Evolutionary conservation across 306 rosid genomes (phyloP).

Genomic region (Rosa chinensis): DNA sequence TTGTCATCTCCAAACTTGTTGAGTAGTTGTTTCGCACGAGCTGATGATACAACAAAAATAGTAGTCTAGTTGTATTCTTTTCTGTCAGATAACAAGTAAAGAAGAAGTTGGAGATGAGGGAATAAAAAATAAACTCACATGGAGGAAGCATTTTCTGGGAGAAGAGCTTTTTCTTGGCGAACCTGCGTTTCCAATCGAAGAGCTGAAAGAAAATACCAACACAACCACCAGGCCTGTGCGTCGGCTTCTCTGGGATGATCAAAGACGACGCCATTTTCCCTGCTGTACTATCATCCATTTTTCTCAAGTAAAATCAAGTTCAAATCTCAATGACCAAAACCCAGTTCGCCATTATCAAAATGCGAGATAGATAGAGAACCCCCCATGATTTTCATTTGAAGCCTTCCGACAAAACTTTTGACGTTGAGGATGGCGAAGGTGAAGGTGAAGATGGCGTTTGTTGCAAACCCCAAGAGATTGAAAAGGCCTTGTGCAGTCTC

Average conservation of each 20-base stretch:
- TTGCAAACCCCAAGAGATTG: too few species aligned
- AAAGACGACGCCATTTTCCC: slow-evolving; percentile 53
- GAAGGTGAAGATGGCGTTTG: too few species aligned
- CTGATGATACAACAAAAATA: slow-evolving; percentile 27
- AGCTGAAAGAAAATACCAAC: slow-evolving; percentile 90
- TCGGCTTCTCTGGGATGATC: slow-evolving; percentile 67
- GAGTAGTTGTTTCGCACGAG: slow-evolving; percentile 49
- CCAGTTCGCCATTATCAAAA: too few species aligned
- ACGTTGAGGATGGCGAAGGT: too few species aligned
- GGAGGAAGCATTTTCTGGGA: slow-evolving; percentile 76
- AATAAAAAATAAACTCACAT: slow-evolving; percentile 38
- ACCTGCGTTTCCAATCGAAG: slow-evolving; percentile 81
- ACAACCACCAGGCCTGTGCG: slow-evolving; percentile 74
- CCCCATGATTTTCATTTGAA: too few species aligned
- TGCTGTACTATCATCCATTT: slow-evolving; percentile 51
- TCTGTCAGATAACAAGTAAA: background rate
- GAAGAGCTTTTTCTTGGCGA: slow-evolving; percentile 82
- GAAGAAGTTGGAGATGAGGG: background rate
- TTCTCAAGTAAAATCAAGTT: background rate
- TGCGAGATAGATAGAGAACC: too few species aligned
- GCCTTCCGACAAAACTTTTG: too few species aligned
- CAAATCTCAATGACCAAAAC: too few species aligned
- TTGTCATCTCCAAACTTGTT: slow-evolving; percentile 74
- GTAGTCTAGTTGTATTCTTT: too few species aligned
- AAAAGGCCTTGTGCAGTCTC: too few species aligned